Evolutionary conservation across 768 basidiomycete species (phyloP).

Genomic region (Russula griseocarnosa): DNA sequence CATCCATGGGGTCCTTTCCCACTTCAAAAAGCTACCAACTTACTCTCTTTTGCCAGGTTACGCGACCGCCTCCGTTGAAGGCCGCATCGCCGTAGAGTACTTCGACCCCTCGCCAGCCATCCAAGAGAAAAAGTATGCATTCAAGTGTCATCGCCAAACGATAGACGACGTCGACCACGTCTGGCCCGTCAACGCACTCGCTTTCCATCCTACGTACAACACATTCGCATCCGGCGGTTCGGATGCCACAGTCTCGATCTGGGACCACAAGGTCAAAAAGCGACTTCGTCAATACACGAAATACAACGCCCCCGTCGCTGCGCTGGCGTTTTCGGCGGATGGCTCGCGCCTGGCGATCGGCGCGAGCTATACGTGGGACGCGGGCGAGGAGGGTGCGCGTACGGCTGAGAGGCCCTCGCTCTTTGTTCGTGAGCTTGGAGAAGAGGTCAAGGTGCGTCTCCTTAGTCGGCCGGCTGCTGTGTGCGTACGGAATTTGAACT

Average conservation of each 20-base stretch:
- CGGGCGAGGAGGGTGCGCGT: conserved; percentile 70
- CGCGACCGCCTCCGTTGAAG: conserved; percentile 90
- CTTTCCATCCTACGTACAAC: conserved; percentile 91
- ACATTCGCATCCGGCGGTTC: conserved; percentile 96
- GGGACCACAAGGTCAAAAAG: conserved; percentile 97
- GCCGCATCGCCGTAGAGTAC: conserved; percentile 95
- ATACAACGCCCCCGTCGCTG: conserved; percentile 68
- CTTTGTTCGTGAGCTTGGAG: conserved; percentile 57
- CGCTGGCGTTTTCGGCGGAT: conserved; percentile 78
- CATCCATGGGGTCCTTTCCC: conserved; percentile 30
- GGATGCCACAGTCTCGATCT: conserved; percentile 89
- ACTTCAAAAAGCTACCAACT: conserved; percentile 59
- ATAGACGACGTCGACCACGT: conserved; percentile 91
- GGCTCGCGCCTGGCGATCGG: conserved; percentile 81
- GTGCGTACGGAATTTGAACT: not conserved
- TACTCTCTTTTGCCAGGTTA: conserved; percentile 53
- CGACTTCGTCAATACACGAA: conserved; percentile 87
- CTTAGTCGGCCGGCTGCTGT: not conserved
- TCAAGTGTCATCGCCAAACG: conserved; percentile 92
- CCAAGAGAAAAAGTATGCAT: conserved; percentile 91
- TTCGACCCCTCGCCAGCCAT: conserved; percentile 75
- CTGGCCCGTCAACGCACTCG: conserved; percentile 93
- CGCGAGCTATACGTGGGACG: conserved; percentile 87
- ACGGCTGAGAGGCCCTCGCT: conserved; percentile 47
- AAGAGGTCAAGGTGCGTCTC: conserved; percentile 67